Evolutionary conservation across 2,329 filamentous ascomycete species (phyloP).

Genomic region (Paecilomyces dactylethromorphus): DNA sequence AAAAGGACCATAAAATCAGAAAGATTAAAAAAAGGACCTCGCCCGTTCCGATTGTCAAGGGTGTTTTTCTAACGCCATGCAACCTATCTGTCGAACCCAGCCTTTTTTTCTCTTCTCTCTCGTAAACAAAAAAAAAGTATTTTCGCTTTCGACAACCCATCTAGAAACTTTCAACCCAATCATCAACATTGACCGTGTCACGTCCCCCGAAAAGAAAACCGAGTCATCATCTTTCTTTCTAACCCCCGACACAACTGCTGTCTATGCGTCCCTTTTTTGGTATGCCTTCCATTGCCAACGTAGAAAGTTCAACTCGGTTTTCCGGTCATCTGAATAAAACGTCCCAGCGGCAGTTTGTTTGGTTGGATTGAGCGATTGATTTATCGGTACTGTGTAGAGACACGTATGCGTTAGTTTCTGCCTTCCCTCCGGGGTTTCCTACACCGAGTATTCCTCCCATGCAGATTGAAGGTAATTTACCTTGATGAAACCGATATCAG

Average conservation of each 20-base stretch:
- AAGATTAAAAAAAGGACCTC: neutral
- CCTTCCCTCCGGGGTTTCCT: neutral
- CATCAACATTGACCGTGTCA: neutral
- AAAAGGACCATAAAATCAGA: neutral
- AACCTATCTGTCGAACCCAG: neutral
- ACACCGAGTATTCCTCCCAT: neutral
- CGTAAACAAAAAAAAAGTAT: too few relatives aligned
- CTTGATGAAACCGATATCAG: conserved; percentile 65
- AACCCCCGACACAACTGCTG: neutral
- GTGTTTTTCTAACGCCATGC: neutral
- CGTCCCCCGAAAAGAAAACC: neutral
- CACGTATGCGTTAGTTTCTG: neutral
- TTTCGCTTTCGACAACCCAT: neutral
- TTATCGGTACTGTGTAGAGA: conserved; percentile 2
- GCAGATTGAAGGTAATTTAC: conserved; percentile 28
- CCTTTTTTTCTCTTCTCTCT: too few relatives aligned
- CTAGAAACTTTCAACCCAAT: neutral
- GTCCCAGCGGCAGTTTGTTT: neutral
- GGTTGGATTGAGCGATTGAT: neutral
- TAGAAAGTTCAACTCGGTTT: neutral
- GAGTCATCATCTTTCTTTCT: neutral
- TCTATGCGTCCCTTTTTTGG: neutral
- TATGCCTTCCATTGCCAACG: neutral
- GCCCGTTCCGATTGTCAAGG: neutral
- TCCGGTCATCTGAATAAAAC: neutral